Base-by-base conservation (phyloP, 164 flowering plant species). In the Magnolia officinalis region DNA sequence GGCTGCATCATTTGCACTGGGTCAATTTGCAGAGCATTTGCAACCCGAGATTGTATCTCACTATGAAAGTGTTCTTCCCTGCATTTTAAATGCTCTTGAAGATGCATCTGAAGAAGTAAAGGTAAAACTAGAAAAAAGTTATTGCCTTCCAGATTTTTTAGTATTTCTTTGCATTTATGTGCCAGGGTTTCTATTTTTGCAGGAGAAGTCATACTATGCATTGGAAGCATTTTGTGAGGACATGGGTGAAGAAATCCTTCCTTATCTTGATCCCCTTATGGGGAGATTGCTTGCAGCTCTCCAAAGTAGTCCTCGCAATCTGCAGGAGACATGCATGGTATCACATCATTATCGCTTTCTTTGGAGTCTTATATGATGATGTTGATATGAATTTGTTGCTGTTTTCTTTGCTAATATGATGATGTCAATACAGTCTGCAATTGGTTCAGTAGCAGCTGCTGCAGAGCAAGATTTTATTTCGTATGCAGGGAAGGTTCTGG, bases 321-420 rank as follows among this genome's bases (percentile, higher is more conserved):
- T 96, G 84, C 99, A 96, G 82, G 99, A 96, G 82, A 96, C 96
- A 58, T 94, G 97, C 92, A 92, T 96, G 99, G 99, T 96, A 86
- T 58, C 45, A 10, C 24, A 19, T 49, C 58, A 50, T 50, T 19
- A 45, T 37, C 45, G 1, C 8, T 16, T n/a, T 70, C 24, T 70
- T 7, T 49, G 19, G 18, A 45, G 20, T 16, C 23, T 70, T 50
- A 20, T 19, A 70, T 50, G 24, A 4, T 13, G 16, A 67, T 70
- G 58, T 29, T 68, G 71, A 18, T 68, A 11, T 68, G 2, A 49
- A 4, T 49, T 37, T 70, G 37, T 50, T 49, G 8, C 26, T 8
- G 21, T 58, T 71, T 52, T 75, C 49, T 49, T 72, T 67, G 64
- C 68, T 66, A 29, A 37, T 72, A 21, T 50, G 63, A 23, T 59